phyloP scores from a whole-genome alignment of 805 yeast genomes.

The Alloascoidea hylecoeti region DNA sequence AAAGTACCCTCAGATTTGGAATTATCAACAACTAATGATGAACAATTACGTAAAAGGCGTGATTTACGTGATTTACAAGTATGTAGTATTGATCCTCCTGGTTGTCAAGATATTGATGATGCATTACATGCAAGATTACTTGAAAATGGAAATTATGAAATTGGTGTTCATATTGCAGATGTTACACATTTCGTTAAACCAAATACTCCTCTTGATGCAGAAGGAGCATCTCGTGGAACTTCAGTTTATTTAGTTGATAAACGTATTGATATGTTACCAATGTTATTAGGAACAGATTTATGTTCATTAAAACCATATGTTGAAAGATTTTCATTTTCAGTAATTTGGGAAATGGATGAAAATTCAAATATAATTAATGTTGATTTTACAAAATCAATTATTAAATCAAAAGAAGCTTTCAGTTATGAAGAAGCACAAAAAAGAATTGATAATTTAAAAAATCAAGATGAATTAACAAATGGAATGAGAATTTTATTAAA shows the following conservation, averaged over 20 bases:
- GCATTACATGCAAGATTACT: constrained; percentile 79
- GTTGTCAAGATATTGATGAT: constrained; percentile 97
- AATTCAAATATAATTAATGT: constrained; percentile 75
- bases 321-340: constrained; percentile 92
- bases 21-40: constrained; percentile 33
- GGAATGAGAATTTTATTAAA: constrained; percentile 76
- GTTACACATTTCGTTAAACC: constrained; percentile 96
- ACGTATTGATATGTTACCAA: constrained; percentile 97
- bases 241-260: constrained; percentile 95
- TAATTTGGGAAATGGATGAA: constrained; percentile 86
- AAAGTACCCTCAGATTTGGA: constrained; percentile 40
- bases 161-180: constrained; percentile 98
- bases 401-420: constrained; percentile 86
- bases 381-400: constrained; percentile 74
- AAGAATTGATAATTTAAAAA: constrained; percentile 67
- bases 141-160: constrained; percentile 91
- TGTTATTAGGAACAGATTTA: constrained; percentile 85
- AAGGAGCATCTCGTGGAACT: constrained; percentile 95
- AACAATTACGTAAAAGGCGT: constrained; percentile 39
- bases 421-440: constrained; percentile 89
- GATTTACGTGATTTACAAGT: constrained; percentile 83
- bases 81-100: constrained; percentile 96
- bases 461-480: constrained; percentile 72
- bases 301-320: constrained; percentile 94
- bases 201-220: constrained; percentile 80